Percentiles rank a stretch among this genome's conserved stretches.
These are phyloP conservation scores for Paraphaeosphaeria minitans DNA, from an alignment of 2,329 filamentous ascomycete genomes.

Conservation along the genomic window DNA sequence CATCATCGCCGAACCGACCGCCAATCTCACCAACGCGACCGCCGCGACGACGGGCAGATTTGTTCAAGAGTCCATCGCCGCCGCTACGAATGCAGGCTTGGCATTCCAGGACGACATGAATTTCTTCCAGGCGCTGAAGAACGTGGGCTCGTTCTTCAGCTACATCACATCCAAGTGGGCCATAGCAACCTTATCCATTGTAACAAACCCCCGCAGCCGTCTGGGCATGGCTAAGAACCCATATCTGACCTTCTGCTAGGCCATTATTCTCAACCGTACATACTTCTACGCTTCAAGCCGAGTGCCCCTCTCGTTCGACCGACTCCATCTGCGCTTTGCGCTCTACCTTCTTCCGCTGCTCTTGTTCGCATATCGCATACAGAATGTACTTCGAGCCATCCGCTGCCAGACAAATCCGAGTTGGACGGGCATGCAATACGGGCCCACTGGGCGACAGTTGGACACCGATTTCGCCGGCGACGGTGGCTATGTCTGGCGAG, in stretches of 20 bases:
- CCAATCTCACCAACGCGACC: constrained; percentile 49
- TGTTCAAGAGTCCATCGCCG: constrained; percentile 53
- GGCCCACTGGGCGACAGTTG: constrained; percentile 49
- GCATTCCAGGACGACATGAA: constrained; percentile 44
- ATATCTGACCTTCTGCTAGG: constrained; percentile 51
- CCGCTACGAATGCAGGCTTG: constrained; percentile 46
- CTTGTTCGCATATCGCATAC: constrained; percentile 62
- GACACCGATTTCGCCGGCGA: constrained; percentile 59
- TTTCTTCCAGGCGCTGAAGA: constrained; percentile 62
- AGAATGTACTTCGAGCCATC: constrained; percentile 77
- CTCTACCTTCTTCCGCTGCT: constrained; percentile 41
- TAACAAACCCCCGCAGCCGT: constrained; percentile 40
- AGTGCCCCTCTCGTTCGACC: constrained; percentile 75
- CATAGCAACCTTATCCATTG: constrained; percentile 80
- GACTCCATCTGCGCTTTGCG: constrained; percentile 57
- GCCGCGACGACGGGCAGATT: constrained; percentile 47
- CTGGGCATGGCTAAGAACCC: background rate
- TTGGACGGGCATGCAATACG: constrained; percentile 54
- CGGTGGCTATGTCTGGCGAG: constrained; percentile 70
- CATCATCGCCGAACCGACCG: constrained; percentile 65
- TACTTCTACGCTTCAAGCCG: constrained; percentile 92
- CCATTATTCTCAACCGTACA: constrained; percentile 86
- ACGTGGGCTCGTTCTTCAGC: constrained; percentile 83
- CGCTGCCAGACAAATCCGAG: constrained; percentile 78
- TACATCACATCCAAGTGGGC: constrained; percentile 77